Evolutionary conservation across 2,329 filamentous ascomycete genomes (phyloP).

Genomic region (Botrytis pseudocinerea): DNA sequence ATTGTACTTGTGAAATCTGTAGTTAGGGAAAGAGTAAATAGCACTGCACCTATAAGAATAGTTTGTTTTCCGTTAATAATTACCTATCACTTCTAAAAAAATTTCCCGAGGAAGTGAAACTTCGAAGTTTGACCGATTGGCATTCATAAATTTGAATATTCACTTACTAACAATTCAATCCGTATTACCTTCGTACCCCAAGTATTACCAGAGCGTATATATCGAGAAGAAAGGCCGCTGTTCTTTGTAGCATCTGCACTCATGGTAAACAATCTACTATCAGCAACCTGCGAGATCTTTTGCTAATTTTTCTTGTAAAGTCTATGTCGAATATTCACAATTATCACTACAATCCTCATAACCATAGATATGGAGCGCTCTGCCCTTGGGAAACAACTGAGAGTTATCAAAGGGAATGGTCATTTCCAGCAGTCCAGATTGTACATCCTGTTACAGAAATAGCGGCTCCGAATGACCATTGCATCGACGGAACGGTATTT

Average conservation of each 20-base stretch:
- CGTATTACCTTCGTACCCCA: neutral
- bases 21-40: too few relatives aligned
- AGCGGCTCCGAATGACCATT: neutral
- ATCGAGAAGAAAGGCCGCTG: neutral
- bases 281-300: neutral
- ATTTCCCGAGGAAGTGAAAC: neutral
- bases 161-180: neutral
- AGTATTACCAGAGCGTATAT: neutral
- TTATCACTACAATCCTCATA: neutral
- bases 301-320: neutral
- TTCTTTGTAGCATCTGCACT: neutral
- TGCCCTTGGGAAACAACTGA: neutral
- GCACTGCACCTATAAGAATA: too few relatives aligned
- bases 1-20: too few relatives aligned
- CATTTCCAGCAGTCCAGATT: neutral
- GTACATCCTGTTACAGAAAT: neutral
- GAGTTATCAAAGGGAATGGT: neutral
- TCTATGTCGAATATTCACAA: neutral
- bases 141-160: neutral
- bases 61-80: neutral
- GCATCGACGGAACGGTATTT: neutral
- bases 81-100: neutral
- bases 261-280: neutral
- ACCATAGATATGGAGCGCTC: neutral
- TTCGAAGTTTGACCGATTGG: accelerated